Evolutionary conservation across 2,329 filamentous ascomycete genomes (phyloP).

Genomic region (Tympanopsis confertula): DNA sequence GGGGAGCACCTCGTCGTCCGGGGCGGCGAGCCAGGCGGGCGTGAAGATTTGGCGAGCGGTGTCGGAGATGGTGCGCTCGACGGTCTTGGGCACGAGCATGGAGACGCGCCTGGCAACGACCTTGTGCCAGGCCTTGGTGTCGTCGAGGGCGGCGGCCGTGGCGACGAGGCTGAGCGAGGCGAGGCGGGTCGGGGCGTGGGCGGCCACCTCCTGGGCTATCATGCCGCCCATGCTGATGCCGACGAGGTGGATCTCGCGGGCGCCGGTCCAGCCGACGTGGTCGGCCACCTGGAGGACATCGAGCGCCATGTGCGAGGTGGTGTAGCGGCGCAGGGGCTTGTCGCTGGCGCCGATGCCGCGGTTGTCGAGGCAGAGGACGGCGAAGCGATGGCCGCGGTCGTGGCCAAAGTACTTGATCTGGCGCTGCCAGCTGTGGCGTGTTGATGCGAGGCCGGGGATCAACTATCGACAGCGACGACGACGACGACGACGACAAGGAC

Average conservation of each 20-base stretch:
- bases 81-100: slow-evolving; percentile 57
- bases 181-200: slow-evolving; percentile 37
- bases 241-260: slow-evolving; percentile 48
- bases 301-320: slow-evolving; percentile 72
- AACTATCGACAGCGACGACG: slow-evolving; percentile 34
- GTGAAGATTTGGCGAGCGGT: slow-evolving; percentile 58
- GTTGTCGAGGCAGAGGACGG: slow-evolving; percentile 71
- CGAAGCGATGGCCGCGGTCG: slow-evolving; percentile 52
- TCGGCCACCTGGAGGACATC: slow-evolving; percentile 62
- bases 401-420: slow-evolving; percentile 78
- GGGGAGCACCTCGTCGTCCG: slow-evolving; percentile 46
- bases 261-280: slow-evolving; percentile 55
- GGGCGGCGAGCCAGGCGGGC: slow-evolving; percentile 44
- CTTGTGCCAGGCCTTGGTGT: slow-evolving; percentile 49
- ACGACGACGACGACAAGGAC: not conserved
- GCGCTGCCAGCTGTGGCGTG: slow-evolving; percentile 63
- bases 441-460: slow-evolving; percentile 69
- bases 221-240: slow-evolving; percentile 83
- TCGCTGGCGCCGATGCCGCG: slow-evolving; percentile 72
- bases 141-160: slow-evolving; percentile 49
- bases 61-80: slow-evolving; percentile 54
- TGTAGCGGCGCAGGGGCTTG: slow-evolving; percentile 68
- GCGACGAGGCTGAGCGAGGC: slow-evolving; percentile 46
- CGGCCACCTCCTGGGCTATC: slow-evolving; percentile 74
- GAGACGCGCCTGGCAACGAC: slow-evolving; percentile 46